These are phyloP conservation scores for Aureobasidium sp. DNA, from an alignment of 2,329 filamentous ascomycete species.

Conservation along the genomic window DNA sequence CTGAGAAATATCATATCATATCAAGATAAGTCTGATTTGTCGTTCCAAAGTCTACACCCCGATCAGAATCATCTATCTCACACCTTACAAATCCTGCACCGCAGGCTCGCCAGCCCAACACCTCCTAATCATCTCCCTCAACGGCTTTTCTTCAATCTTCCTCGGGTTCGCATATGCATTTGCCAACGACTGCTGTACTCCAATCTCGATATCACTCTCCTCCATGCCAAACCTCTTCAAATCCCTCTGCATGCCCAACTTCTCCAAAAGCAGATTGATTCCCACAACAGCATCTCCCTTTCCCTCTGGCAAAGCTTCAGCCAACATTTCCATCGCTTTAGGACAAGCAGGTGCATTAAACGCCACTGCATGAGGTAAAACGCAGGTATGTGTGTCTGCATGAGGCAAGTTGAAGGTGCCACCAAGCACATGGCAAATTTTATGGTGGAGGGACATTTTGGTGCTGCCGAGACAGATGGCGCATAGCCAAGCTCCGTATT, in stretches of 20 bases:
- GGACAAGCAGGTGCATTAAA: conserved; percentile 52
- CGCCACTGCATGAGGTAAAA: conserved; percentile 54
- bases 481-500: conserved; percentile 59
- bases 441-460: conserved; percentile 58
- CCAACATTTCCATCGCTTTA: conserved; percentile 44
- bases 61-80: no score
- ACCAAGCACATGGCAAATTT: conserved; percentile 57
- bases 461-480: conserved; percentile 52
- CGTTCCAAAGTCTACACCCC: no score
- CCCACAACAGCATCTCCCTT: conserved; percentile 51
- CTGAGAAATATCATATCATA: no score
- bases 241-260: conserved; percentile 42
- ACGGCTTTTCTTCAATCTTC: conserved; percentile 41
- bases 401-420: conserved; percentile 57
- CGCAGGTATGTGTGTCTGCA: conserved; percentile 55
- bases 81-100: not conserved
- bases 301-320: conserved; percentile 46
- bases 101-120: conserved; percentile 55
- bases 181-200: conserved; percentile 48
- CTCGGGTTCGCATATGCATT: conserved; percentile 55
- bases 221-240: conserved; percentile 50
- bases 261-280: conserved; percentile 48
- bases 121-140: conserved; percentile 49
- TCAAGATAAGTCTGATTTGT: no score
- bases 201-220: conserved; percentile 52